These are phyloP conservation scores for Trichoderma breve DNA, from an alignment of 2,329 filamentous ascomycete genomes.

Conservation along the genomic window DNA sequence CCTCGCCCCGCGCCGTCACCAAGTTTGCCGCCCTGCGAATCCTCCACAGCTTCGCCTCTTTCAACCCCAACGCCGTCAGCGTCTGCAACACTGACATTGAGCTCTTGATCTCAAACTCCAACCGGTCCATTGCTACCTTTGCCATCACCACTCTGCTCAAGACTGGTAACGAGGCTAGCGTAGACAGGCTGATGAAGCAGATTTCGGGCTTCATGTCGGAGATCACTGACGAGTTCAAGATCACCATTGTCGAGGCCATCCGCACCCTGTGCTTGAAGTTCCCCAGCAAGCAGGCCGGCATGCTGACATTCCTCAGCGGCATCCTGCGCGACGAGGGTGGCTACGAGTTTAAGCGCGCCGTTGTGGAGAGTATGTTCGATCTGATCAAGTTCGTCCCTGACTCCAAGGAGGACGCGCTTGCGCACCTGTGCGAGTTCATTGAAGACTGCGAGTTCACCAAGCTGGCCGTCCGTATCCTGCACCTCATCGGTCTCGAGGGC, in stretches of 20 bases:
- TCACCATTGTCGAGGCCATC: constrained; percentile 98
- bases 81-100: constrained; percentile 97
- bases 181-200: constrained; percentile 97
- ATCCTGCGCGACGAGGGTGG: constrained; percentile 95
- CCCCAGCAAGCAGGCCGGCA: constrained; percentile 94
- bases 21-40: constrained; percentile 98
- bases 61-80: constrained; percentile 90
- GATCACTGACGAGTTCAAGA: constrained; percentile 99
- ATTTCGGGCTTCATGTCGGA: constrained; percentile 98
- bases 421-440: constrained; percentile 97
- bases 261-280: constrained; percentile 96
- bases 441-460: constrained; percentile 99
- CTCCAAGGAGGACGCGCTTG: constrained; percentile 74
- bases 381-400: constrained; percentile 98
- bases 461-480: constrained; percentile 89
- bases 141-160: constrained; percentile 97
- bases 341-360: constrained; percentile 96
- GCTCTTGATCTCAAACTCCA: constrained; percentile 91
- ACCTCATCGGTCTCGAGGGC: constrained; percentile 90
- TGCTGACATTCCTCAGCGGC: constrained; percentile 96
- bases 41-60: constrained; percentile 91
- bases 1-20: constrained; percentile 89
- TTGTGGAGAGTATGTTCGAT: constrained; percentile 99
- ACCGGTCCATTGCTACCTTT: constrained; percentile 96
- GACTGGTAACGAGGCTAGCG: constrained; percentile 95